Percentiles rank a stretch among this genome's conserved stretches.
phyloP scores from a whole-genome alignment of 306 rosid genomes.

The Myrica gale region DNA sequence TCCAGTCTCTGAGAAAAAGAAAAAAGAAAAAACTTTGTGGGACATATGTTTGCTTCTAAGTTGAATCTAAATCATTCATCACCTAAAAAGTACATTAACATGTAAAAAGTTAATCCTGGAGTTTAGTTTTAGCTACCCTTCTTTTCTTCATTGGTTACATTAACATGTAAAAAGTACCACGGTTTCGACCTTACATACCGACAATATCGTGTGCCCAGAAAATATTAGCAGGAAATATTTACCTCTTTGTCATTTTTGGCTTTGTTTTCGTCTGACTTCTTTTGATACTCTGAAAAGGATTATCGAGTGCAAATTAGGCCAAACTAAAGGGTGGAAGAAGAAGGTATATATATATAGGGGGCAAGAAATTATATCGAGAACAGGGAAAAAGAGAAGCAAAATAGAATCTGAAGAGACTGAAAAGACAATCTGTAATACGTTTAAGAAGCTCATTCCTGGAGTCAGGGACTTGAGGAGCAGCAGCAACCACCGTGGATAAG shows the following conservation, averaged over 20 bases:
- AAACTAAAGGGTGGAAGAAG: background rate
- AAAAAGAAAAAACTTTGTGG: background rate
- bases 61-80: background rate
- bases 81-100: too few relatives aligned
- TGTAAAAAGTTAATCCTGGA: too few relatives aligned
- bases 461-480: conserved; percentile 56
- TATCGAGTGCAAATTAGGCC: background rate
- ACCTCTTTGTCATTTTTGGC: conserved; percentile 93
- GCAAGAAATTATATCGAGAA: background rate
- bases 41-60: background rate
- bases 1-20: conserved; percentile 61
- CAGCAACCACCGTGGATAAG: conserved; percentile 49
- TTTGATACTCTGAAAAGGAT: conserved; percentile 58
- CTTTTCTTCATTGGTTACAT: background rate
- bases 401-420: conserved; percentile 2
- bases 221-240: conserved; percentile 9
- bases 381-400: background rate
- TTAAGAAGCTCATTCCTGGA: conserved; percentile 68
- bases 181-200: background rate
- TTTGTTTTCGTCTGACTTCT: conserved; percentile 87
- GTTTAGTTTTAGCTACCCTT: background rate
- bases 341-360: background rate
- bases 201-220: background rate
- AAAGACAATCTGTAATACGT: conserved; percentile 37
- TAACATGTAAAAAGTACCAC: background rate